Percentiles rank a stretch among this genome's conserved stretches.
Conservation (phyloP, 2,329 filamentous ascomycete species). For the Cyphellophora attinorum region DNA sequence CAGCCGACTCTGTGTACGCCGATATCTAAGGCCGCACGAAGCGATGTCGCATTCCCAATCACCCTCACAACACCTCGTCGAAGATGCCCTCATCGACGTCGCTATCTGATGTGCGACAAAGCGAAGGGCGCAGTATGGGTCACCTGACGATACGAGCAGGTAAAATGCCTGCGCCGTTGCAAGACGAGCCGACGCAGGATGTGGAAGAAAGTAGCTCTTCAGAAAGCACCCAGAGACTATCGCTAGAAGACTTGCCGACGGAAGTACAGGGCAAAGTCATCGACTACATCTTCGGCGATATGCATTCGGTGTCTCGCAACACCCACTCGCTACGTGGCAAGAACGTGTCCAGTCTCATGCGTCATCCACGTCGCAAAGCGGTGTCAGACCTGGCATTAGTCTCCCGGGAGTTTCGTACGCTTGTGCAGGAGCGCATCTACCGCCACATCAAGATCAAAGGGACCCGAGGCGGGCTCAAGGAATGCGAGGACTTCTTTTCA, state of each 20-base stretch:
- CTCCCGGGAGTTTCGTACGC: constrained; percentile 49
- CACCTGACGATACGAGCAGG: constrained; percentile 10
- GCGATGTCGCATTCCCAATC: constrained; percentile 15
- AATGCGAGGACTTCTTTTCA: constrained; percentile 53
- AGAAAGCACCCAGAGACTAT: constrained; percentile 1
- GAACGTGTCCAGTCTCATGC: constrained; percentile 48
- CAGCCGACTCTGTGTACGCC: no score
- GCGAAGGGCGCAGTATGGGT: constrained; percentile 13
- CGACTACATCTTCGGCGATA: constrained; percentile 61
- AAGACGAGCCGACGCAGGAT: not conserved
- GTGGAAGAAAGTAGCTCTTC: constrained; percentile 1
- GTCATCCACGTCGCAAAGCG: constrained; percentile 58
- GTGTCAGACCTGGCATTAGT: constrained; percentile 57
- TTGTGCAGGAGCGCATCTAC: constrained; percentile 65
- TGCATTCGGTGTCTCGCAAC: constrained; percentile 51
- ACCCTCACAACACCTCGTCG: constrained; percentile 15
- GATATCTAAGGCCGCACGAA: no score
- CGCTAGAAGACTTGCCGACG: constrained; percentile 42
- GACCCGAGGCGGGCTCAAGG: constrained; percentile 51
- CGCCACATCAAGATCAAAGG: constrained; percentile 68
- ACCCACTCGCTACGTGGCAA: constrained; percentile 47
- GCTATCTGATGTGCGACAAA: constrained; percentile 8
- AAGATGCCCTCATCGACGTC: constrained; percentile 14
- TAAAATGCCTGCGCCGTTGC: not conserved
- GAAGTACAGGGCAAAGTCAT: constrained; percentile 66